Evolutionary conservation across 2,329 filamentous ascomycete genomes (phyloP).

Genomic region (Eurotiales sp.): DNA sequence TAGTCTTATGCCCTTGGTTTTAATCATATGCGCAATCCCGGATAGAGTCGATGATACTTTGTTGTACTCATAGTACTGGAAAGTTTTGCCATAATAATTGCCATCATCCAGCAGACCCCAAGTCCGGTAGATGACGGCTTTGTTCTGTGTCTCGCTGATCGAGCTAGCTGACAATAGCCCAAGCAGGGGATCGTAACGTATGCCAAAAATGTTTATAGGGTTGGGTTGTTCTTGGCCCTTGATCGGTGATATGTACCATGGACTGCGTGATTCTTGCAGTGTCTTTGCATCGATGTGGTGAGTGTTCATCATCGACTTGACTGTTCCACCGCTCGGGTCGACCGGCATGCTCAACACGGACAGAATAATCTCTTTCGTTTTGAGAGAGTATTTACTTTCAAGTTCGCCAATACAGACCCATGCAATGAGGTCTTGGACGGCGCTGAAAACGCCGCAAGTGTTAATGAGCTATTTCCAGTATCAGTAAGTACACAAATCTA

Average conservation of each 20-base stretch:
- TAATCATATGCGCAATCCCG: not conserved
- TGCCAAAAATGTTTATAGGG: not conserved
- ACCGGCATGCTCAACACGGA: conserved; percentile 28
- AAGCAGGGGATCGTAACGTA: not conserved
- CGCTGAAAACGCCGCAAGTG: conserved; percentile 58
- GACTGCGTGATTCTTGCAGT: not conserved
- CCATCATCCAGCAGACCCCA: not conserved
- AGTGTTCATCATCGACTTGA: conserved; percentile 55
- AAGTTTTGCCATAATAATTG: not conserved
- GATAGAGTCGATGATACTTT: not conserved
- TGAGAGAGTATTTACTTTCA: conserved; percentile 34
- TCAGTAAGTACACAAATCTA: conserved; percentile 14
- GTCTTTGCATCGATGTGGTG: not conserved
- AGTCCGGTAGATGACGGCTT: not conserved
- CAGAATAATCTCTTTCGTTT: conserved; percentile 1
- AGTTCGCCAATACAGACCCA: conserved; percentile 53
- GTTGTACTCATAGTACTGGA: not conserved
- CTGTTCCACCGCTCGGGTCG: conserved; percentile 56
- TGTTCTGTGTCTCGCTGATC: not conserved
- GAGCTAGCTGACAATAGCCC: not conserved
- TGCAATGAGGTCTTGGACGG: conserved; percentile 54
- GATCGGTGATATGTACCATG: not conserved
- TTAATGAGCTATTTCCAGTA: conserved; percentile 49
- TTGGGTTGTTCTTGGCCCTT: not conserved
- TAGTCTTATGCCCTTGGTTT: not conserved